Percentiles rank a stretch among this genome's conserved stretches.
Conservation (phyloP, 805 yeast species). For the Starmera quercuum region DNA sequence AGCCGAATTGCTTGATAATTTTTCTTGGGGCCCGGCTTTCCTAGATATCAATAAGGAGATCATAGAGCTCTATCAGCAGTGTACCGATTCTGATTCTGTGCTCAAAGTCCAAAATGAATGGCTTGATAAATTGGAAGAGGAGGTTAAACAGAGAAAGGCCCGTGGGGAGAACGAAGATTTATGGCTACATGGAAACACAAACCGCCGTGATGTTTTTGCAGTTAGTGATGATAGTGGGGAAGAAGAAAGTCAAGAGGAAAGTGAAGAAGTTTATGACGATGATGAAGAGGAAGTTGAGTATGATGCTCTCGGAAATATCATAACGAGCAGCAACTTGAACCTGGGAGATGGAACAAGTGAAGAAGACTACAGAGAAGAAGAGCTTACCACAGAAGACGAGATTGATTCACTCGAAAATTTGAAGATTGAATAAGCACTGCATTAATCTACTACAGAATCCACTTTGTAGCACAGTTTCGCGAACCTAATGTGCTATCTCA, state of each 20-base stretch:
- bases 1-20: conserved; percentile 59
- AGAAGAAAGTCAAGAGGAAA: conserved; percentile 20
- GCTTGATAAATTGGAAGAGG: conserved; percentile 61
- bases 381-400: conserved; percentile 9
- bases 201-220: conserved; percentile 31
- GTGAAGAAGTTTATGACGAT: conserved; percentile 14
- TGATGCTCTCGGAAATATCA: conserved; percentile 13
- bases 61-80: conserved; percentile 62
- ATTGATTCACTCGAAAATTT: too few relatives aligned
- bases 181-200: conserved; percentile 77
- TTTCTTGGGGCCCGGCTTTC: conserved; percentile 92
- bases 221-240: conserved; percentile 17
- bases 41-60: conserved; percentile 76
- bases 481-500: too few relatives aligned
- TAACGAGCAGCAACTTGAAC: too few relatives aligned
- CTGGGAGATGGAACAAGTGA: conserved; percentile 8
- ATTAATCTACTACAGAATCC: too few relatives aligned
- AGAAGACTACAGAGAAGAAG: conserved; percentile 11
- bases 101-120: conserved; percentile 66
- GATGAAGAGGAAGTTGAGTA: conserved; percentile 14
- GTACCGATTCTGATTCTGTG: conserved; percentile 77
- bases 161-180: conserved; percentile 48
- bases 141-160: conserved; percentile 53
- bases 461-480: too few relatives aligned
- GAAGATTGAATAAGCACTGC: too few relatives aligned